phyloP scores from a whole-genome alignment of 2,329 filamentous ascomycete genomes.

The Conoideocrella luteorostrata region DNA sequence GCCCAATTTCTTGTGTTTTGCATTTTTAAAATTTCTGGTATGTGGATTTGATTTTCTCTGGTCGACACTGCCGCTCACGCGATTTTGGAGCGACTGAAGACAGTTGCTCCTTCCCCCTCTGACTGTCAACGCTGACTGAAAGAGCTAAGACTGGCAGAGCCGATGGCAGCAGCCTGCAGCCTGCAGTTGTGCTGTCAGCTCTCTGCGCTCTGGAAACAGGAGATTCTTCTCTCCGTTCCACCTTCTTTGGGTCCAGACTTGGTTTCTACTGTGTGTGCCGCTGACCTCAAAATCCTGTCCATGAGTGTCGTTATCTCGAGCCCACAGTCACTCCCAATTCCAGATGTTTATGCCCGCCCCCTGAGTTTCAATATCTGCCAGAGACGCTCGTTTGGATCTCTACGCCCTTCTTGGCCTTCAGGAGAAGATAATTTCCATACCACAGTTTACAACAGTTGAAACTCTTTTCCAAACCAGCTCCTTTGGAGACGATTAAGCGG shows the following conservation, averaged over 20 bases:
- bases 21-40: background rate
- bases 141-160: constrained; percentile 1
- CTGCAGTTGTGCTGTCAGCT: no score
- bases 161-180: no score
- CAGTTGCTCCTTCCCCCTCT: constrained; percentile 5
- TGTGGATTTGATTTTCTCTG: background rate
- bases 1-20: background rate
- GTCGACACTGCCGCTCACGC: no score
- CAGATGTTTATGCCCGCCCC: no score
- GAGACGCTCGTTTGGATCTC: constrained; percentile 3
- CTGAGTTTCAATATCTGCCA: no score
- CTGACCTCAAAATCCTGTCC: no score
- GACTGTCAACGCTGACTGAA: background rate
- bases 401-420: background rate
- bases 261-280: no score
- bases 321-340: no score
- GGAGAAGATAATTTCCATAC: background rate
- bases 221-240: no score
- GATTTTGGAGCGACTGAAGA: background rate
- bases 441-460: background rate
- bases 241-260: no score
- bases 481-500: background rate
- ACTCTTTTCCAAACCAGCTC: constrained; percentile 13
- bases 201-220: no score
- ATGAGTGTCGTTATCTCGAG: no score